A percentile compares a stretch with the other conserved stretches of the same genome.
Evolutionary conservation across 179 eudicot genomes (phyloP).

Genomic region (Spergularia azorica): DNA sequence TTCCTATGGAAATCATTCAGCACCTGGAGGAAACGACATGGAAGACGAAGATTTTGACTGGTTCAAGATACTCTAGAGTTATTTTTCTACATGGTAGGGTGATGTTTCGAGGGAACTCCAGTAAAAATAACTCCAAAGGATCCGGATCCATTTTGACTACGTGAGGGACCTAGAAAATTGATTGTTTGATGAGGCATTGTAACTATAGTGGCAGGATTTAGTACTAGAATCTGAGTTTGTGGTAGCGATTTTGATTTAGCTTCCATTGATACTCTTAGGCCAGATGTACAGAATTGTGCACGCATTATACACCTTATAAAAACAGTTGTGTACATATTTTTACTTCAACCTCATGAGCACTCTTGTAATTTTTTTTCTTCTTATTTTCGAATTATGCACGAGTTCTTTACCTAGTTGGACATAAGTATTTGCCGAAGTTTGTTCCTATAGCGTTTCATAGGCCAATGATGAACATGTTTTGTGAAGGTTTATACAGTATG

Average conservation of each 20-base stretch:
- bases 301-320: too few relatives aligned
- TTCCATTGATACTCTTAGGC: neutral
- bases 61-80: too few relatives aligned
- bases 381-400: too few relatives aligned
- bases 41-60: conserved; percentile 27
- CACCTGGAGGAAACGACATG: conserved; percentile 1
- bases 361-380: too few relatives aligned
- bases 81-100: too few relatives aligned
- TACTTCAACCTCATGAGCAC: too few relatives aligned
- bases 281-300: too few relatives aligned
- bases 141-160: conserved; percentile 13
- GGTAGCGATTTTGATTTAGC: neutral
- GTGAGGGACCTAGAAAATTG: conserved; percentile 28
- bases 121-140: too few relatives aligned
- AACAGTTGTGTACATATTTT: too few relatives aligned
- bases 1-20: too few relatives aligned
- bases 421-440: neutral
- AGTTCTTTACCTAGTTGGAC: too few relatives aligned
- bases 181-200: conserved; percentile 11
- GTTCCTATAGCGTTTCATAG: neutral
- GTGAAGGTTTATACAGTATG: neutral
- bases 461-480: neutral
- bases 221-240: neutral
- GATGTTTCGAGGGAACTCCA: too few relatives aligned
- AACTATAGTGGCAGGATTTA: neutral